Percentiles rank a stretch among this genome's conserved stretches.
phyloP scores from a whole-genome alignment of 2,329 filamentous ascomycete species.

The Trichoderma afroharzianum region DNA sequence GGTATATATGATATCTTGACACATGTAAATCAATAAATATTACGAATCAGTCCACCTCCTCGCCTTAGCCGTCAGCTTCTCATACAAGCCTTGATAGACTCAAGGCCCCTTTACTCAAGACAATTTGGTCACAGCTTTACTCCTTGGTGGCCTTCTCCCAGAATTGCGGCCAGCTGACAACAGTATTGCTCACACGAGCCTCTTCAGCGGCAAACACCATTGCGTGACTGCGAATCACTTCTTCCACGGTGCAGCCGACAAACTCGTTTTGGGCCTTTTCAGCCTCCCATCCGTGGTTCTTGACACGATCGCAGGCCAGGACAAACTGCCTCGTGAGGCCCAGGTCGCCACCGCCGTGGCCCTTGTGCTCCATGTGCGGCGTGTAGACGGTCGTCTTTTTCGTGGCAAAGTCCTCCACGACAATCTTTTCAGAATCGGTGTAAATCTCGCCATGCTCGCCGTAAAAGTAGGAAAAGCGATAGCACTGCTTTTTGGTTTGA shows the following conservation, averaged over 20 bases:
- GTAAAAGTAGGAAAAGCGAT: constrained; percentile 81
- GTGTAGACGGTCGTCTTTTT: constrained; percentile 31
- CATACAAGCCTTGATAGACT: not conserved
- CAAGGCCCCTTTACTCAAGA: not conserved
- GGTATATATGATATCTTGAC: not conserved
- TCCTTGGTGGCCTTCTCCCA: constrained; percentile 49
- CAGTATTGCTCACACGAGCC: constrained; percentile 64
- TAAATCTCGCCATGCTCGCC: constrained; percentile 81
- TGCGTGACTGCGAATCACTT: constrained; percentile 84
- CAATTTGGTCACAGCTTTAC: not conserved
- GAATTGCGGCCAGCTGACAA: constrained; percentile 74
- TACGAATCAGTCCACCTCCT: not conserved
- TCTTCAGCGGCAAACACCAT: constrained; percentile 94
- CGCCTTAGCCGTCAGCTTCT: not conserved
- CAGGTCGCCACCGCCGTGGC: constrained; percentile 40
- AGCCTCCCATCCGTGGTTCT: constrained; percentile 64
- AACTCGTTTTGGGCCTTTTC: constrained; percentile 68
- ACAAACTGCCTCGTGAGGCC: constrained; percentile 79
- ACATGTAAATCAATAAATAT: not conserved
- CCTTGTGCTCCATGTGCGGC: constrained; percentile 34
- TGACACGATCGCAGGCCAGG: constrained; percentile 73
- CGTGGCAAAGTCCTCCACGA: constrained; percentile 57
- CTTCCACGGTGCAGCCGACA: constrained; percentile 80
- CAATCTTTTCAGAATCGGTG: constrained; percentile 77
- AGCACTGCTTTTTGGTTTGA: constrained; percentile 80